Conservation (phyloP, 176 grass and related monocot species). For the Rhipidocladum racemiflorum region DNA sequence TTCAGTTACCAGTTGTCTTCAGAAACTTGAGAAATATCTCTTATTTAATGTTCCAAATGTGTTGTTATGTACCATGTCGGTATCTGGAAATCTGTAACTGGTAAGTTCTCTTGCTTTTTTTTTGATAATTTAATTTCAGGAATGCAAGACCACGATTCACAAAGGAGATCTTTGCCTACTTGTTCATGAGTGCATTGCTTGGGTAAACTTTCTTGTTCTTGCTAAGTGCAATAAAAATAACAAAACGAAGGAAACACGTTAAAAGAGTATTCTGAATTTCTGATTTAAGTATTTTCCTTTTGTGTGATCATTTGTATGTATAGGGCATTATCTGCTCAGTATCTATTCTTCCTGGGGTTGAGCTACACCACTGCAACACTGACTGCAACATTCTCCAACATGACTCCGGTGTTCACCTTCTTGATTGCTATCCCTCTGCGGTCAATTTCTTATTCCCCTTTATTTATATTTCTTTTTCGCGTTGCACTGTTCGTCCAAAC, state of each 20-base stretch:
- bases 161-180: slow-evolving; percentile 55
- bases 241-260: background rate
- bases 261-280: background rate
- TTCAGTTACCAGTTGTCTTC: background rate
- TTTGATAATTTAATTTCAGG: slow-evolving; percentile 36
- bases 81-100: background rate
- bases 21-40: background rate
- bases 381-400: slow-evolving; percentile 59
- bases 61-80: background rate
- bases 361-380: slow-evolving; percentile 63
- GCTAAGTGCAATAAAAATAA: background rate
- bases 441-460: slow-evolving; percentile 9
- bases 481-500: background rate
- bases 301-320: background rate
- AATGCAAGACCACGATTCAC: slow-evolving; percentile 61
- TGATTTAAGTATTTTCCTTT: background rate
- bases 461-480: background rate
- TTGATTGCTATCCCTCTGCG: slow-evolving; percentile 46
- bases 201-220: slow-evolving; percentile 42
- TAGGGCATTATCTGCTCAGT: slow-evolving; percentile 56
- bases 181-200: slow-evolving; percentile 54
- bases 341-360: slow-evolving; percentile 56
- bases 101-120: background rate
- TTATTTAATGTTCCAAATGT: background rate
- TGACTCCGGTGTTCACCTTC: slow-evolving; percentile 65